Base-by-base conservation (phyloP, 1,284 basidiomycete genomes). In the Apiotrichum mycotoxinovorans region DNA sequence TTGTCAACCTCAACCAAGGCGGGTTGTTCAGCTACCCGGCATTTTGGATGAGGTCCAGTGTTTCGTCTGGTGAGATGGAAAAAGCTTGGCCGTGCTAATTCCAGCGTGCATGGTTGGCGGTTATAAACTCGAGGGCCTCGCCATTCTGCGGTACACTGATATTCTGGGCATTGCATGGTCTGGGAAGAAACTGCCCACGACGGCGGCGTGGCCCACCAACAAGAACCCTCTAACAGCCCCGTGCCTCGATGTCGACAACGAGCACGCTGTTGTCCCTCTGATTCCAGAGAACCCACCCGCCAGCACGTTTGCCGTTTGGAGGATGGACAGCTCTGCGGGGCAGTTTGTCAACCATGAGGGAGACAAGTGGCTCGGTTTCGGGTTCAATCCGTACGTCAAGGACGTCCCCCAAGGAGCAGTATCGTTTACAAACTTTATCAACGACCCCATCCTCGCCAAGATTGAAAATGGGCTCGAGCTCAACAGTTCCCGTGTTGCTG, bases 11-110 rank as follows among this genome's bases (percentile, higher is more conserved):
- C 12, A 57, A 62, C 40, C 51, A 66, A 38, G 69, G 73, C 41
- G 33, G 40, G 2, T 23, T 67, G 69, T 10, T 63, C 67, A 30
- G 54, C 65, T 17, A 30, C 30, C 30, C 30, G 7, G 30, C 14
- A 10, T 76, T 70, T 57, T 75, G 62, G 61, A 58, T 78, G 17
- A 65, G 76, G 17, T 63, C 68, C 1, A 53, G 57, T 15, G 55
- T 66, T 18, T 68, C 67, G 34, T 58, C 53, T 10, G 27, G 20
- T 44, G 15, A 26, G 50, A 34, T 15, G n/a, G n/a, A 9, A n/a
- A 20, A 14, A 1, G 33, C 3, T 5, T 7, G n/a, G 14, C 15
- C n/a, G 15, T 34, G 12, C 23, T 23, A 23, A 11, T 18, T 11
- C 4, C 27, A 60, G 61, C 17, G 17, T 61, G 56, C 37, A 23